Conservation (phyloP, 805 yeast species). For the Starmerella geochares region DNA sequence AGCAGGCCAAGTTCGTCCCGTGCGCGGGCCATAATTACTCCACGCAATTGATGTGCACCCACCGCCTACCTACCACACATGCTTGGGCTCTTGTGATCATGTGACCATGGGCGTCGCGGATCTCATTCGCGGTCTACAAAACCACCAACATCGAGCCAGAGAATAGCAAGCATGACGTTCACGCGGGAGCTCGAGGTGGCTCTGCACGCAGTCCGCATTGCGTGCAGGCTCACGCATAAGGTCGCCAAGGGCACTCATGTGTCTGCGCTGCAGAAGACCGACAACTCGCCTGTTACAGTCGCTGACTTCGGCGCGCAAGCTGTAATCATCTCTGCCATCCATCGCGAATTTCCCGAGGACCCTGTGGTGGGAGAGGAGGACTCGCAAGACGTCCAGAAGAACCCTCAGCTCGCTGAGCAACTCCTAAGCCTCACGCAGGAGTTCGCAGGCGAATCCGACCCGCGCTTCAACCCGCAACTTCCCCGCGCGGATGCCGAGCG, state of each 20-base stretch:
- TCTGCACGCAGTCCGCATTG: conserved; percentile 80
- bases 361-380: conserved; percentile 92
- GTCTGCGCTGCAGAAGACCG: conserved; percentile 57
- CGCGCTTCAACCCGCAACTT: conserved; percentile 25
- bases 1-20: too few relatives aligned
- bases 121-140: neutral
- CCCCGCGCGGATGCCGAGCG: conserved; percentile 19
- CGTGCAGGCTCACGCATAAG: conserved; percentile 65
- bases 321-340: conserved; percentile 72
- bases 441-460: conserved; percentile 35
- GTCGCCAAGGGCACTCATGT: conserved; percentile 29
- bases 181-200: conserved; percentile 62
- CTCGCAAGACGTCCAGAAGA: conserved; percentile 52
- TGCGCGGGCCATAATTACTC: too few relatives aligned
- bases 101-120: neutral
- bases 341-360: conserved; percentile 70
- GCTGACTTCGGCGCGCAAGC: conserved; percentile 98
- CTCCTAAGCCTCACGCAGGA: conserved; percentile 52
- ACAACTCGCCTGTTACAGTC: conserved; percentile 84
- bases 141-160: neutral
- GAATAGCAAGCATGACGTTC: conserved; percentile 3
- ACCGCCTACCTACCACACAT: too few relatives aligned
- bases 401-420: conserved; percentile 39
- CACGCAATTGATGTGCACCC: too few relatives aligned
- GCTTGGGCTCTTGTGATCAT: too few relatives aligned